These are phyloP conservation scores for Pichia sp. DNA, from an alignment of 1,139 yeast species.

Conservation along the genomic window DNA sequence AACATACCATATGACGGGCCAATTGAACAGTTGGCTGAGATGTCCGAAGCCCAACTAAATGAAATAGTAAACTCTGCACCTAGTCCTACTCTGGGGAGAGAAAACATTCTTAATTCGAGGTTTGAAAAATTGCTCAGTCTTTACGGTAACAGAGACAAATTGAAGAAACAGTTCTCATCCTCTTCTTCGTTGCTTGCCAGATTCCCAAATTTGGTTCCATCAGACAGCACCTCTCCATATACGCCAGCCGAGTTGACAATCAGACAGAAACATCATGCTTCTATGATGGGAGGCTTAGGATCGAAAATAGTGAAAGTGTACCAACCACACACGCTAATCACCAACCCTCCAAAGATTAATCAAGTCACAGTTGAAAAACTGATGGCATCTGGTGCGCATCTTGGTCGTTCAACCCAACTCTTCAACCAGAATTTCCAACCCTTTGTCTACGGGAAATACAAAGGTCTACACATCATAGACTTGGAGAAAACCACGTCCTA, in stretches of 20 bases:
- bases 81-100: conserved; percentile 28
- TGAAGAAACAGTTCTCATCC: conserved; percentile 20
- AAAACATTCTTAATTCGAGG: conserved; percentile 23
- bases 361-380: conserved; percentile 64
- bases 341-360: conserved; percentile 51
- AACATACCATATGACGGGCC: conserved; percentile 15
- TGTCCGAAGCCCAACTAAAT: conserved; percentile 27
- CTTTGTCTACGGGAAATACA: conserved; percentile 79
- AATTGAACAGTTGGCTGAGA: conserved; percentile 20
- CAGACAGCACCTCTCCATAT: conserved; percentile 46
- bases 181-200: conserved; percentile 26
- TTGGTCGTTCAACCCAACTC: conserved; percentile 80
- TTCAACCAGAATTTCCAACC: conserved; percentile 89
- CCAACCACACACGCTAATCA: conserved; percentile 63
- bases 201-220: conserved; percentile 37
- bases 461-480: conserved; percentile 86
- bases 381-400: conserved; percentile 89
- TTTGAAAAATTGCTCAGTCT: conserved; percentile 27
- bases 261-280: conserved; percentile 60
- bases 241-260: conserved; percentile 71
- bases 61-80: conserved; percentile 23
- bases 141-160: conserved; percentile 24
- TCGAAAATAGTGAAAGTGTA: conserved; percentile 61
- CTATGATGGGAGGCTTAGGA: conserved; percentile 53
- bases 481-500: conserved; percentile 74